Conservation (phyloP, 129 eudicot genomes). For the Lonicera japonica region DNA sequence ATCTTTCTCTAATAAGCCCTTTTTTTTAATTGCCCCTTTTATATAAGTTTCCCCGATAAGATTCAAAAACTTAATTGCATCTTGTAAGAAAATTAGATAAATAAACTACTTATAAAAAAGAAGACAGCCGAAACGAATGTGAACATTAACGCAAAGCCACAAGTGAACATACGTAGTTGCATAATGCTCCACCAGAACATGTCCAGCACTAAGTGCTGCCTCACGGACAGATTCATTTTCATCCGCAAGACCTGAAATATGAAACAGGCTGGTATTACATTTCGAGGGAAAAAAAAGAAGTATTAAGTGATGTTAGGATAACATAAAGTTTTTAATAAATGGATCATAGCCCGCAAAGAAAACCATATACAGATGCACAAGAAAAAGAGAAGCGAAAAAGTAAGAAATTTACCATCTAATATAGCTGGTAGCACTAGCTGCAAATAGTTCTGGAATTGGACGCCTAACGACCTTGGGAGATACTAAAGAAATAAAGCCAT, state of each 20-base stretch:
- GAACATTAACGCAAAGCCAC: not conserved
- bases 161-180: constrained; percentile 71
- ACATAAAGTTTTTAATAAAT: not conserved
- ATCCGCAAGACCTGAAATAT: constrained; percentile 84
- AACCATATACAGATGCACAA: not conserved
- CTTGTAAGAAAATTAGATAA: not conserved
- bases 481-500: constrained; percentile 37
- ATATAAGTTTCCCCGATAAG: not conserved
- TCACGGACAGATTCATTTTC: constrained; percentile 99
- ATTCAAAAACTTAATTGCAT: not conserved
- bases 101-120: too few species aligned
- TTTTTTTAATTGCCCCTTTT: too few species aligned
- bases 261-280: constrained; percentile 8
- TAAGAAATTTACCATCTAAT: constrained; percentile 57
- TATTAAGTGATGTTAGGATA: too few species aligned
- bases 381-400: not conserved
- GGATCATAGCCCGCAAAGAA: not conserved
- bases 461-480: constrained; percentile 91
- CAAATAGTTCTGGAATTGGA: constrained; percentile 91
- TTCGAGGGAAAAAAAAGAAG: too few species aligned
- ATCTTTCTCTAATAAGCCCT: too few species aligned
- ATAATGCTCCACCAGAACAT: constrained; percentile 95
- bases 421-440: constrained; percentile 93
- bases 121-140: not conserved
- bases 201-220: constrained; percentile 98